Base-by-base conservation (phyloP, 1,284 basidiomycete genomes). In the Exobasidium rhododendri region DNA sequence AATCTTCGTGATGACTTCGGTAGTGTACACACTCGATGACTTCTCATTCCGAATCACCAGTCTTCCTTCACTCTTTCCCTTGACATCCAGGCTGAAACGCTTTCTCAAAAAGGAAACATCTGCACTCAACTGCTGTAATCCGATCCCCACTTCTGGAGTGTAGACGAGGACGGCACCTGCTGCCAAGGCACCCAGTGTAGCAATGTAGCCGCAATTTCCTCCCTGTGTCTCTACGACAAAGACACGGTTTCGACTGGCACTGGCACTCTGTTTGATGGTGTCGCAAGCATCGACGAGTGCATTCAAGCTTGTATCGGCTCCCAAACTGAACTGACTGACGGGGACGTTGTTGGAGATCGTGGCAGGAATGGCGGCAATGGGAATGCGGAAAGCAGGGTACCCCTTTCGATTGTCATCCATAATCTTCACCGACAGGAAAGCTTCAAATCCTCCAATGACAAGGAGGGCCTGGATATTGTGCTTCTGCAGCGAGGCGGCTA, bases 191-290 rank as follows among this genome's bases (percentile, higher is more conserved):
- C 94, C 96, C 84, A 97, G 86, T 1, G 92, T 89, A 5, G 94
- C 93, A 65, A 98, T 87, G 81, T 96, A 97, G 10, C 96, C 94
- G 79, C 91, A 96, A 81, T 89, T 89, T 35, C 94, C 94, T 59
- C 96, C 94, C 81, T 98, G 96, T 0, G 94, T 97, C 83, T 98
- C 94, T 28, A 99, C 92, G 1, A 98, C 90, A 79, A 99, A 98
- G 59, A 97, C 94, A 52, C 94, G 84, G 81, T 97, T 94, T 68
- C 94, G 83, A 73, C 91, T 94, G 4, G 94, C 94, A 56, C 90
- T 91, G 4, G 96, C 94, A 74, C 90, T 93, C 84, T 98, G 96
- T 83, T 94, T 96, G 82, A 98, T 96, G 31, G 93, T 89, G 81
- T 99, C 96, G 78, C 94, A 97, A 2, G 96, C 94, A 65, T 92